These are phyloP conservation scores for Thermoascus crustaceus DNA, from an alignment of 2,329 filamentous ascomycete species.

Conservation along the genomic window DNA sequence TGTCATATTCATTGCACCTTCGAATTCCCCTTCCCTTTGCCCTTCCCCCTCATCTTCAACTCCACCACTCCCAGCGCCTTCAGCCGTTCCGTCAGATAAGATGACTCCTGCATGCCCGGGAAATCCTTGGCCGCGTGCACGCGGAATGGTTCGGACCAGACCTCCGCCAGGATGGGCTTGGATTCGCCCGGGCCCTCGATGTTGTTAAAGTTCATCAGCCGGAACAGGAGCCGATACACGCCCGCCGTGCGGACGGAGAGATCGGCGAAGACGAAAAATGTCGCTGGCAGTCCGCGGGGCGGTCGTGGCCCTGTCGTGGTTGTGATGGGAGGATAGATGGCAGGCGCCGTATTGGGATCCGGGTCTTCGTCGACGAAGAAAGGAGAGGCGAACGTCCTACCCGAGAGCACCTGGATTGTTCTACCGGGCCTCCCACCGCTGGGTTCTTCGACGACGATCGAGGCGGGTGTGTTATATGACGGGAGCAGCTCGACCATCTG, in stretches of 20 bases:
- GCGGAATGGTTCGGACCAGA: slow-evolving; percentile 34
- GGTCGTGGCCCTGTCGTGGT: slow-evolving; percentile 5
- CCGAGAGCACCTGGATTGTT: slow-evolving; percentile 26
- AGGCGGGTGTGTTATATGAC: slow-evolving; percentile 10
- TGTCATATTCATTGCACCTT: too few relatives aligned
- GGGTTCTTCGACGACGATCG: slow-evolving; percentile 12
- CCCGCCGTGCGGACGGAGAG: slow-evolving; percentile 40
- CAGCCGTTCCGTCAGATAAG: slow-evolving; percentile 29
- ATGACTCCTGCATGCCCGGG: slow-evolving; percentile 36
- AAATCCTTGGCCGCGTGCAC: slow-evolving; percentile 39
- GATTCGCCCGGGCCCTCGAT: slow-evolving; percentile 27
- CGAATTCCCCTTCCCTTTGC: slow-evolving; percentile 28
- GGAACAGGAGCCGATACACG: slow-evolving; percentile 38
- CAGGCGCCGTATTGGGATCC: slow-evolving; percentile 34
- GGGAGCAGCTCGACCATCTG: slow-evolving; percentile 6
- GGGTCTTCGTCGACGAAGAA: slow-evolving; percentile 37
- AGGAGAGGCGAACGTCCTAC: slow-evolving; percentile 34
- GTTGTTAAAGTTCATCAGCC: slow-evolving; percentile 35
- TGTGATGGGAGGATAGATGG: slow-evolving; percentile 22
- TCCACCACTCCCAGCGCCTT: slow-evolving; percentile 35
- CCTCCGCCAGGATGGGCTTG: slow-evolving; percentile 31
- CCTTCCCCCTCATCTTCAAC: slow-evolving; percentile 32
- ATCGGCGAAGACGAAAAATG: slow-evolving; percentile 43
- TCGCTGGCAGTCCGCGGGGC: slow-evolving; percentile 24
- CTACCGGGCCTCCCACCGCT: slow-evolving; percentile 12